These are phyloP conservation scores for Lyophyllum atratum DNA, from an alignment of 768 basidiomycete species.

Conservation along the genomic window DNA sequence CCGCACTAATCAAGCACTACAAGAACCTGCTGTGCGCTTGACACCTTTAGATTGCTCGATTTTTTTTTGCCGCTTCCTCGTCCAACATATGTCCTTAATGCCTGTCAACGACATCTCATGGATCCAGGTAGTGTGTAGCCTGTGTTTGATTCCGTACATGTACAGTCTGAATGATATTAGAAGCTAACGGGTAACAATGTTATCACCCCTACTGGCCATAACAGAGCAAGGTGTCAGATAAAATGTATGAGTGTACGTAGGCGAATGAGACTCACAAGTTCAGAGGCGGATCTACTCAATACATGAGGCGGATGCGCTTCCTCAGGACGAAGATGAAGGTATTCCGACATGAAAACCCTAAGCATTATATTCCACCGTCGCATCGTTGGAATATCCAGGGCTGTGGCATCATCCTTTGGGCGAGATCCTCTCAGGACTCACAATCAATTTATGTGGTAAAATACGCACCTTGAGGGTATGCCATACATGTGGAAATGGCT, in stretches of 20 bases:
- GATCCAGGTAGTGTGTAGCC: background rate
- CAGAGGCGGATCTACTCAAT: conserved; percentile 39
- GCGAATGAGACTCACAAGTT: conserved; percentile 45
- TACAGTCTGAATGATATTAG: background rate
- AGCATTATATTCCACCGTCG: conserved; percentile 88
- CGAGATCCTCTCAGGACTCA: conserved; percentile 1
- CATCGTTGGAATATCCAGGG: conserved; percentile 83
- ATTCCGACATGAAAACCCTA: conserved; percentile 88
- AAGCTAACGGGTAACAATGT: background rate
- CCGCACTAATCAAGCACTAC: conserved; percentile 34
- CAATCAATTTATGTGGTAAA: conserved; percentile 31
- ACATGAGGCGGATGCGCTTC: conserved; percentile 30
- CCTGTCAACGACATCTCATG: background rate
- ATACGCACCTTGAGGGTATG: conserved; percentile 61
- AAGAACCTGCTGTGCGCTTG: conserved; percentile 30
- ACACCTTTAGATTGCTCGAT: background rate
- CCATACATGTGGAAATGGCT: conserved; percentile 91
- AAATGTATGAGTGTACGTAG: background rate
- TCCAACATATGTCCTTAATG: background rate
- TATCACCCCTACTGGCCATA: conserved; percentile 22
- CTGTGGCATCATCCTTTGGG: conserved; percentile 85
- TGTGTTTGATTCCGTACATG: conserved; percentile 9
- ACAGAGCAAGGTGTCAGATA: conserved; percentile 1
- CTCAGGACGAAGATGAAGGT: conserved; percentile 69
- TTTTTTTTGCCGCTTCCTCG: background rate